Conservation (phyloP, 2,329 filamentous ascomycete genomes). For the Cordyceps cicadae region DNA sequence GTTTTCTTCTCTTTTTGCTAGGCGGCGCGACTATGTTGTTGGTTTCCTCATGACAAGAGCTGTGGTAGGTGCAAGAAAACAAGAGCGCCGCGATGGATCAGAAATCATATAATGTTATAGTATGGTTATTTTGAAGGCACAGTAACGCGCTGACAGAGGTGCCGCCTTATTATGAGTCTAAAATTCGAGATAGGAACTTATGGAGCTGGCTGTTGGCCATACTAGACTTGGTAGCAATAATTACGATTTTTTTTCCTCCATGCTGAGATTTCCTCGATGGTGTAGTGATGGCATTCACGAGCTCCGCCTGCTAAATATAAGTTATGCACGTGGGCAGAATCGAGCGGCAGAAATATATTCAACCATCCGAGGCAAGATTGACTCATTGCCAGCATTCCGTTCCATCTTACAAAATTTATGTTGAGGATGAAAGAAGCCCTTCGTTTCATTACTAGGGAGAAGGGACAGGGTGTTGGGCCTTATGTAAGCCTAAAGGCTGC, state of each 20-base stretch:
- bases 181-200: conserved; percentile 9
- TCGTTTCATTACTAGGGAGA: neutral
- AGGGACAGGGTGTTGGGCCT: neutral
- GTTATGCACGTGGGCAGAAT: no score
- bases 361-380: no score
- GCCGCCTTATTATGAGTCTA: conserved; percentile 11
- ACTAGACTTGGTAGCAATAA: conserved; percentile 10
- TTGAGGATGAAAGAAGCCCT: no score
- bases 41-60: neutral
- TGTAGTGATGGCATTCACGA: neutral
- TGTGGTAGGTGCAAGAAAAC: neutral
- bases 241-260: neutral
- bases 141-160: neutral
- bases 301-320: no score
- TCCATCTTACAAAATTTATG: no score
- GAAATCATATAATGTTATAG: conserved; percentile 6
- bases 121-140: conserved; percentile 12
- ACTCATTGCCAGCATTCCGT: no score
- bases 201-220: conserved; percentile 8
- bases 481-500: neutral
- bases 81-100: neutral
- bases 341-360: no score
- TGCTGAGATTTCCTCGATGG: neutral
- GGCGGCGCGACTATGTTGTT: neutral
- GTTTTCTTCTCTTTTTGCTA: neutral